Evolutionary conservation across 495 filamentous ascomycete species (phyloP).

Genomic region (Parathielavia hyrcaniae): DNA sequence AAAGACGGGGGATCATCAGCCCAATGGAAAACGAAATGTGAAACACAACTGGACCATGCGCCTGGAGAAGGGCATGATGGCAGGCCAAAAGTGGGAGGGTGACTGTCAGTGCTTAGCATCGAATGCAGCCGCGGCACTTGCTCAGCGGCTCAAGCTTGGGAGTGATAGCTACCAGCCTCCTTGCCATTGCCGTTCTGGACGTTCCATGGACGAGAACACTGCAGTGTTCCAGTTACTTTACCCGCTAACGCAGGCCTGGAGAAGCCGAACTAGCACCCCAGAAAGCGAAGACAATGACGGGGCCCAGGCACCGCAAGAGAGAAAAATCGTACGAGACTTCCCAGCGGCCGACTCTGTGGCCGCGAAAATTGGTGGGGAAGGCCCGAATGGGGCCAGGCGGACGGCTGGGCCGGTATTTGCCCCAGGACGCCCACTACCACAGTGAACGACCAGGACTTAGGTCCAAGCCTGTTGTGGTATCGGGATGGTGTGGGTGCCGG

Average conservation of each 20-base stretch:
- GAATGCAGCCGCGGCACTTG: constrained; percentile 22
- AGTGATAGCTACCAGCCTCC: constrained; percentile 2
- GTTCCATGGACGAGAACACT: constrained; percentile 3
- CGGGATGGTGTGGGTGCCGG: constrained; percentile 26
- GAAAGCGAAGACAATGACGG: not conserved
- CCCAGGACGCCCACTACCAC: not conserved
- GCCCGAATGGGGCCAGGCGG: not conserved
- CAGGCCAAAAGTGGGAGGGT: constrained; percentile 36
- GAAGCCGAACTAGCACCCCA: too few species aligned
- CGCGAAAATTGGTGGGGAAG: constrained; percentile 5
- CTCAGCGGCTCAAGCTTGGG: constrained; percentile 17
- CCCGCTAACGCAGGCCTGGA: too few species aligned
- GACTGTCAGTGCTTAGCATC: constrained; percentile 14
- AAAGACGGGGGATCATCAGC: constrained; percentile 42
- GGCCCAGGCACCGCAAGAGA: not conserved
- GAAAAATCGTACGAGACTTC: not conserved
- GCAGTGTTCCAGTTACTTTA: not conserved
- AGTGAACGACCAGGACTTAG: not conserved
- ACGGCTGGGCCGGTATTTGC: not conserved
- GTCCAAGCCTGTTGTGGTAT: constrained; percentile 20
- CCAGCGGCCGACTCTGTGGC: not conserved
- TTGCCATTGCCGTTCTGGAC: constrained; percentile 10
- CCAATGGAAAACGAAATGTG: constrained; percentile 42
- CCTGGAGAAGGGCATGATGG: constrained; percentile 43
- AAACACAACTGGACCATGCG: constrained; percentile 46